phyloP scores from a whole-genome alignment of 106 monocot genomes.

The Iris macrosiphon region DNA sequence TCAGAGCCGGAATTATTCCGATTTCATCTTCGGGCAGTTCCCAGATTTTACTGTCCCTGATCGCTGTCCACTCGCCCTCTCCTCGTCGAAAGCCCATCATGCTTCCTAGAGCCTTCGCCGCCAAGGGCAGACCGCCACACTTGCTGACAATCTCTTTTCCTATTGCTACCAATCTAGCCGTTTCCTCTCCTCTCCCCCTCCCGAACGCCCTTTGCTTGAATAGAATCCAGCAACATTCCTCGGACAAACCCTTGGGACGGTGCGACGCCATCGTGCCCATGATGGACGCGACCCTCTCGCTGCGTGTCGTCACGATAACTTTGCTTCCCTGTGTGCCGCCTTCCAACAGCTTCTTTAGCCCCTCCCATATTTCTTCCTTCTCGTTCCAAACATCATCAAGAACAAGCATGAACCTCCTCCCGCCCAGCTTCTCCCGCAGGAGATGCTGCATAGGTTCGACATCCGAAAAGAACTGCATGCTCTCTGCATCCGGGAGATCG shows the following conservation, averaged over 20 bases:
- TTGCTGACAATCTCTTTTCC: constrained; percentile 35
- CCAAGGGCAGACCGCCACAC: constrained; percentile 30
- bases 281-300: constrained; percentile 8
- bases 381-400: constrained; percentile 46
- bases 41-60: constrained; percentile 19
- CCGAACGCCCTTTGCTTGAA: constrained; percentile 29
- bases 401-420: constrained; percentile 22
- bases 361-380: constrained; percentile 13
- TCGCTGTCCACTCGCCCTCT: constrained; percentile 6
- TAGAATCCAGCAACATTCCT: constrained; percentile 21
- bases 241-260: constrained; percentile 2
- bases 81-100: background rate
- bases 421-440: background rate
- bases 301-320: constrained; percentile 24
- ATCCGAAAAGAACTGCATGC: background rate
- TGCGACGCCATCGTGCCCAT: constrained; percentile 8
- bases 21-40: background rate
- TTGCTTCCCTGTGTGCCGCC: constrained; percentile 17
- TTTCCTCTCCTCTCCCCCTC: background rate
- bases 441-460: background rate
- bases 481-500: background rate
- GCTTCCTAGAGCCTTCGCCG: constrained; percentile 26
- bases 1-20: constrained; percentile 7
- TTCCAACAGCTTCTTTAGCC: constrained; percentile 7
- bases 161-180: constrained; percentile 6